phyloP scores from a whole-genome alignment of 129 eudicot species.

The Ambrosia artemisiifolia region DNA sequence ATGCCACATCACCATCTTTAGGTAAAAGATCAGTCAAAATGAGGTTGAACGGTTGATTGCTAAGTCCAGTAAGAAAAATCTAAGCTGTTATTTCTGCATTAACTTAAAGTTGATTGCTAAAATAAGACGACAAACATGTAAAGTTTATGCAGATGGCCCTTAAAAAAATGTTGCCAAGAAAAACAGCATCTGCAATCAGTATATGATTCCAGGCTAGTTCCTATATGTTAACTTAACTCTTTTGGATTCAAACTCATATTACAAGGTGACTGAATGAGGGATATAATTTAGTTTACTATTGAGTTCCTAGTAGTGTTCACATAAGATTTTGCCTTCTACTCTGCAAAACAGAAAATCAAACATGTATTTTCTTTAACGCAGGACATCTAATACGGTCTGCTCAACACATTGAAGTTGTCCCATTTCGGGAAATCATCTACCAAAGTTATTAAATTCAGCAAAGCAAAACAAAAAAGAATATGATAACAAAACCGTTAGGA shows the following conservation, averaged over 20 bases:
- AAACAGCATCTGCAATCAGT: background rate
- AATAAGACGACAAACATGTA: background rate
- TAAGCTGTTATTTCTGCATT: background rate
- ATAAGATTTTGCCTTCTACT: background rate
- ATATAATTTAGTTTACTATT: conserved; percentile 6
- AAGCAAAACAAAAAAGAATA: conserved; percentile 8
- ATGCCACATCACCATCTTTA: background rate
- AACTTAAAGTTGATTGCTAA: background rate
- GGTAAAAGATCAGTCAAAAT: background rate
- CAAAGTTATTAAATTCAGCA: conserved; percentile 2
- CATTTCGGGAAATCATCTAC: conserved; percentile 10
- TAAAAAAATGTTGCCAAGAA: background rate
- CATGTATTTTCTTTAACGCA: background rate
- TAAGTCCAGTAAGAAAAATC: background rate
- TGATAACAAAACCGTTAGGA: conserved; percentile 12
- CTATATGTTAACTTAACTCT: background rate
- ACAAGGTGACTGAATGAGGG: conserved; percentile 1
- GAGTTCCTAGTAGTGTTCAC: background rate
- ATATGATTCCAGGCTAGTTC: conserved; percentile 4
- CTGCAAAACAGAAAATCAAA: background rate
- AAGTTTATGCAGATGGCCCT: background rate
- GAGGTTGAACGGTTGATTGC: background rate
- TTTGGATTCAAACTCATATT: conserved; percentile 11
- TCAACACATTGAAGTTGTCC: conserved; percentile 3
- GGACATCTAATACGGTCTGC: background rate